Percentiles rank a stretch among this genome's conserved stretches.
These are phyloP conservation scores for Kregervanrija fluxuum DNA, from an alignment of 805 yeast genomes.

Conservation along the genomic window DNA sequence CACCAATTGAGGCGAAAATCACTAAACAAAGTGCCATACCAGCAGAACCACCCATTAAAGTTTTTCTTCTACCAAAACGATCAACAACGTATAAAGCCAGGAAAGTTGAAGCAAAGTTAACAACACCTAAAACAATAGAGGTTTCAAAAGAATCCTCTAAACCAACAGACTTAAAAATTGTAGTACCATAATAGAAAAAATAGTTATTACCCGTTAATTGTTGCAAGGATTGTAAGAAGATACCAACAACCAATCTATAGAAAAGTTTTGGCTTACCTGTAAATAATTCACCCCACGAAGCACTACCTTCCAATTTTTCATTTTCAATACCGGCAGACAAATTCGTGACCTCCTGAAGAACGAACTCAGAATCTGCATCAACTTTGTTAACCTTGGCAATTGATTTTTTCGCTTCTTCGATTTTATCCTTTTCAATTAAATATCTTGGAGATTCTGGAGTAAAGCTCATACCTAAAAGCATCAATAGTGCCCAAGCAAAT, in stretches of 20 bases:
- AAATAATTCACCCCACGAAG: conserved; percentile 57
- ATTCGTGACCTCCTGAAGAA: conserved; percentile 44
- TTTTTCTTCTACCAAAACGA: conserved; percentile 45
- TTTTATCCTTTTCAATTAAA: conserved; percentile 42
- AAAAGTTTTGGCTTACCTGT: conserved; percentile 58
- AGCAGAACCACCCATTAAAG: conserved; percentile 42
- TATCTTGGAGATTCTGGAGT: conserved; percentile 70
- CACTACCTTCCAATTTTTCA: conserved; percentile 56
- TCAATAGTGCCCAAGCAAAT: conserved; percentile 45
- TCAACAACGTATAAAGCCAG: conserved; percentile 47
- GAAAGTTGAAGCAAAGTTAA: conserved; percentile 50
- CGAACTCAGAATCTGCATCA: conserved; percentile 44
- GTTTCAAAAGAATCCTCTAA: conserved; percentile 48
- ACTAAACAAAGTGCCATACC: conserved; percentile 52
- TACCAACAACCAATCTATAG: conserved; percentile 49
- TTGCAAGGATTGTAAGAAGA: conserved; percentile 52
- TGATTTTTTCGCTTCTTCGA: conserved; percentile 48
- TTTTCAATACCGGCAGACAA: conserved; percentile 56
- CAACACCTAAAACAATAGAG: conserved; percentile 51
- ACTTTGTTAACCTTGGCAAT: conserved; percentile 55
- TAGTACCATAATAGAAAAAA: conserved; percentile 60
- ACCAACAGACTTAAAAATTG: conserved; percentile 55
- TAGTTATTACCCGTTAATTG: conserved; percentile 60
- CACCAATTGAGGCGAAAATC: conserved; percentile 55
- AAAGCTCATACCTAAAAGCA: conserved; percentile 43